Percentiles rank a stretch among this genome's conserved stretches.
These are phyloP conservation scores for Ascochyta viciae-villosae DNA, from an alignment of 2,329 filamentous ascomycete species.

Conservation along the genomic window DNA sequence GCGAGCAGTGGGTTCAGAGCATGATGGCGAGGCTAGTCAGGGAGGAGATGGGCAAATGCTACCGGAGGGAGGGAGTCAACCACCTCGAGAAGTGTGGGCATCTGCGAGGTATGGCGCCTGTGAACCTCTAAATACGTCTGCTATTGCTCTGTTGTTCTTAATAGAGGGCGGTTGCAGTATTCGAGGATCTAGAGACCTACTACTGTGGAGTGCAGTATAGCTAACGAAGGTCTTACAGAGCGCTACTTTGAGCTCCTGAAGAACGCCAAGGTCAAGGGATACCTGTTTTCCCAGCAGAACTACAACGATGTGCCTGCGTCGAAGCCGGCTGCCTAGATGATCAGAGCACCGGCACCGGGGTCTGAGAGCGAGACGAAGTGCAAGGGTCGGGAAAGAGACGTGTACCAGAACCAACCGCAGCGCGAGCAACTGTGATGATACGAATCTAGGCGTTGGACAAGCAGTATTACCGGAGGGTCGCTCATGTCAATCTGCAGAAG, in stretches of 20 bases:
- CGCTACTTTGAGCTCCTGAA: conserved; percentile 80
- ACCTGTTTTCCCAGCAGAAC: conserved; percentile 81
- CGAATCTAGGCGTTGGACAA: conserved; percentile 19
- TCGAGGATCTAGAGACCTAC: not conserved
- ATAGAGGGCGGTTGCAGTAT: not conserved
- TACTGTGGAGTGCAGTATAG: not conserved
- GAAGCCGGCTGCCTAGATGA: conserved; percentile 13
- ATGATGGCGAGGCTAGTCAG: conserved; percentile 87
- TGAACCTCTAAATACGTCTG: not conserved
- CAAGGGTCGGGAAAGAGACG: not conserved
- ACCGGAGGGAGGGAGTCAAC: conserved; percentile 83
- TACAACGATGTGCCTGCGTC: conserved; percentile 57
- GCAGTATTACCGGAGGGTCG: conserved; percentile 15
- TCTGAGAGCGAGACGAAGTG: not conserved
- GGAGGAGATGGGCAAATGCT: conserved; percentile 86
- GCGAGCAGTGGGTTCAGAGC: conserved; percentile 86
- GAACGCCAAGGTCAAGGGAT: conserved; percentile 78
- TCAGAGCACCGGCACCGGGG: conserved; percentile 33
- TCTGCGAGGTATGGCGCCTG: conserved; percentile 71
- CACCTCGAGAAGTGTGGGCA: conserved; percentile 86
- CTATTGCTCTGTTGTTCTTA: not conserved
- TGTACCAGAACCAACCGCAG: conserved; percentile 7
- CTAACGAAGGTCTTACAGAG: conserved; percentile 60
- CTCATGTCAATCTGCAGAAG: conserved; percentile 26
- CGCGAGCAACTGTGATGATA: conserved; percentile 16